Percentiles rank a stretch among this genome's conserved stretches.
These are phyloP conservation scores for Citrullus colocynthis DNA, from an alignment of 306 rosid genomes.

Conservation along the genomic window DNA sequence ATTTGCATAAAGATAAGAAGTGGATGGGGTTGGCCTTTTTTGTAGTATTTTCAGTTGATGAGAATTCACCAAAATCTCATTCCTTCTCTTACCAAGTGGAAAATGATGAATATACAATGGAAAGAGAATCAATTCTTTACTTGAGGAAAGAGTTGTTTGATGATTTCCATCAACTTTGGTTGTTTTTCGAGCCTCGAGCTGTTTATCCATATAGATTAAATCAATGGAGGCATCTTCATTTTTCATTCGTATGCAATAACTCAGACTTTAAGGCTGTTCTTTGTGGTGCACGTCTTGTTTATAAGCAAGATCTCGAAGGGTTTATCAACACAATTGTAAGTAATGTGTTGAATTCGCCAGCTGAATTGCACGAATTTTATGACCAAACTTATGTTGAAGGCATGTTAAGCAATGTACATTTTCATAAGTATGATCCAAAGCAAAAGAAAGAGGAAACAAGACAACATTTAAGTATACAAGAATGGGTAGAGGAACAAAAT, in stretches of 20 bases:
- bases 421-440: background rate
- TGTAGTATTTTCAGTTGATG: constrained; percentile 1
- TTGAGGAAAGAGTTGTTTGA: background rate
- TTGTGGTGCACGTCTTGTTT: constrained; percentile 11
- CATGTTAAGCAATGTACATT: background rate
- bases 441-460: background rate
- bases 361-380: background rate
- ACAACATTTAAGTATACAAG: background rate
- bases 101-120: background rate
- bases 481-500: background rate
- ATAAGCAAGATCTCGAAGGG: background rate
- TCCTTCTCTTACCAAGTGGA: constrained; percentile 9
- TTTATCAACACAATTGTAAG: background rate
- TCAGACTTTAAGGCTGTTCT: background rate
- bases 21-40: constrained; percentile 2
- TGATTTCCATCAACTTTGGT: background rate
- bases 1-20: constrained; percentile 7
- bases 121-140: background rate
- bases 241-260: background rate
- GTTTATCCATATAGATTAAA: background rate
- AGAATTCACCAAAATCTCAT: background rate
- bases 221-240: background rate
- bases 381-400: background rate
- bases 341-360: background rate
- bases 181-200: background rate